Conservation (phyloP, 352 stramenopile genomes). For the Pythium biforme region DNA sequence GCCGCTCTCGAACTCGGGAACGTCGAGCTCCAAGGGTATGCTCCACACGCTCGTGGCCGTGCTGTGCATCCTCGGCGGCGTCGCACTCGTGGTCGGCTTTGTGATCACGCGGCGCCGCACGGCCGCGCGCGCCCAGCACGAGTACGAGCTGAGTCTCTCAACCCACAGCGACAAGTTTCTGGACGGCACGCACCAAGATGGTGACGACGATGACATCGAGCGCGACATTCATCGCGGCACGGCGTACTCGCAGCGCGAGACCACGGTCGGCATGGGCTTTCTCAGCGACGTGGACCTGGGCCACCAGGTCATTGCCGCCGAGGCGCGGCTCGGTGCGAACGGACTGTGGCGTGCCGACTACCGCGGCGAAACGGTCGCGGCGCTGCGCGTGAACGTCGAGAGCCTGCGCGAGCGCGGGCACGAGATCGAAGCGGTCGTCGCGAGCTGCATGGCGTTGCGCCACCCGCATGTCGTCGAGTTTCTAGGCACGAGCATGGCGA, state of each 20-base stretch:
- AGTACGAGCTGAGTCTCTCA: slow-evolving; percentile 15
- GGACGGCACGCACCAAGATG: background rate
- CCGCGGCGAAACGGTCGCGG: slow-evolving; percentile 35
- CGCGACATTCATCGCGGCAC: background rate
- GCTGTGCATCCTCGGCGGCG: slow-evolving; percentile 13
- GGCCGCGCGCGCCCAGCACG: background rate
- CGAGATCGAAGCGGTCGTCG: slow-evolving; percentile 45
- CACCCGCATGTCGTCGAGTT: slow-evolving; percentile 73
- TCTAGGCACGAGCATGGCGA: slow-evolving; percentile 53
- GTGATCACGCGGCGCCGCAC: slow-evolving; percentile 14
- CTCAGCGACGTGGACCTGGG: slow-evolving; percentile 21
- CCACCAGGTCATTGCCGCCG: background rate
- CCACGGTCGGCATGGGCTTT: slow-evolving; percentile 1
- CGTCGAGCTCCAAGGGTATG: background rate
- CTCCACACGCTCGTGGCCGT: slow-evolving; percentile 15
- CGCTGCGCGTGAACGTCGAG: slow-evolving; percentile 41
- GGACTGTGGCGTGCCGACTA: slow-evolving; percentile 38
- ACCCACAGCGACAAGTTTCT: slow-evolving; percentile 27
- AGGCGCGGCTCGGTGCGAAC: slow-evolving; percentile 20
- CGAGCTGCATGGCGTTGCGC: slow-evolving; percentile 56
- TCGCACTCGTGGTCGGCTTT: slow-evolving; percentile 19
- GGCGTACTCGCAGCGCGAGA: slow-evolving; percentile 8
- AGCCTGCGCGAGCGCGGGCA: slow-evolving; percentile 25
- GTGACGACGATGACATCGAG: background rate
- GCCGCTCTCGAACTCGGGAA: background rate